Percentiles rank a stretch among this genome's conserved stretches.
These are phyloP conservation scores for Fabrea salina DNA, from an alignment of 169 alveolate species.

Conservation along the genomic window DNA sequence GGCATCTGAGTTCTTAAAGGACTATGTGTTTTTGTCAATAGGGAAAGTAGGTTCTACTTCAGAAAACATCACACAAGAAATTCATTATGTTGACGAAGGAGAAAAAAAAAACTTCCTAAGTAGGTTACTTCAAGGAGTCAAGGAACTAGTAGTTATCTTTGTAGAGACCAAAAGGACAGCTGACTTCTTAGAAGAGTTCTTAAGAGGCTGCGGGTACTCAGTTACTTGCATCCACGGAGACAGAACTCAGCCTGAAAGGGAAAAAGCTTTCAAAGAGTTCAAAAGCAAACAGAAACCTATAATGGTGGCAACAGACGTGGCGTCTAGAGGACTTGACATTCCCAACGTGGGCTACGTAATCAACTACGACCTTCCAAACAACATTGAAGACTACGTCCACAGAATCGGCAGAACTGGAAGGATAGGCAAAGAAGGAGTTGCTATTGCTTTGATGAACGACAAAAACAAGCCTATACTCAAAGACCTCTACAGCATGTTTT, in stretches of 20 bases:
- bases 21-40: constrained; percentile 34
- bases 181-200: background rate
- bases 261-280: constrained; percentile 67
- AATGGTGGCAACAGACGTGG: constrained; percentile 84
- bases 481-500: background rate
- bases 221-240: constrained; percentile 95
- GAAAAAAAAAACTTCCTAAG: background rate
- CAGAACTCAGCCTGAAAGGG: constrained; percentile 92
- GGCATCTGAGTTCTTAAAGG: constrained; percentile 76
- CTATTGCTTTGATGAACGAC: constrained; percentile 51
- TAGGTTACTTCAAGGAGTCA: background rate
- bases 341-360: constrained; percentile 79
- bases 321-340: constrained; percentile 84
- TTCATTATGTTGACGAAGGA: constrained; percentile 51
- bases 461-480: constrained; percentile 8
- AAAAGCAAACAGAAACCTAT: constrained; percentile 60
- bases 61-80: constrained; percentile 49
- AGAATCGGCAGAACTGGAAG: constrained; percentile 99
- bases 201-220: background rate
- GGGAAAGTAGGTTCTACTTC: constrained; percentile 24
- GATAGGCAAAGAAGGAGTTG: constrained; percentile 92
- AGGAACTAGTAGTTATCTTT: constrained; percentile 13
- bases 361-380: constrained; percentile 98
- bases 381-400: constrained; percentile 96
- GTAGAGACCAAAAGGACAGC: constrained; percentile 17